These are phyloP conservation scores for Neocallimastix lanati DNA, from an alignment of 192 early-diverging fungal genomes.

Conservation along the genomic window DNA sequence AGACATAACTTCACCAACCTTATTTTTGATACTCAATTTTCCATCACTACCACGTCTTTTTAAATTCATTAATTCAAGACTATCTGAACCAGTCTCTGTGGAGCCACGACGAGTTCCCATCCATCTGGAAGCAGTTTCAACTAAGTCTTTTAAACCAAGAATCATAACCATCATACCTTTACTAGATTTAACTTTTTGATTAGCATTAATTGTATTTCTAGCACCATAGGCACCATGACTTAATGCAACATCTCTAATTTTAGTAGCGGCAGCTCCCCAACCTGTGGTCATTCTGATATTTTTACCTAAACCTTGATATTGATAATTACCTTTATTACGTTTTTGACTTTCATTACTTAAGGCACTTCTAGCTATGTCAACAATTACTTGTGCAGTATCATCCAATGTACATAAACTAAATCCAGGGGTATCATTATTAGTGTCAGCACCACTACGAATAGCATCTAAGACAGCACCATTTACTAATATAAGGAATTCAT, in stretches of 20 bases:
- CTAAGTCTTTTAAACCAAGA: constrained; percentile 64
- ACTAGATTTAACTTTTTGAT: constrained; percentile 9
- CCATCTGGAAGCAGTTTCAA: constrained; percentile 11
- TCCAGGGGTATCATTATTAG: background rate
- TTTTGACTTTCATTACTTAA: background rate
- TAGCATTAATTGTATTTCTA: background rate
- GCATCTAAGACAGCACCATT: constrained; percentile 12
- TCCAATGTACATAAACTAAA: constrained; percentile 7
- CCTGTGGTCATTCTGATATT: constrained; percentile 12
- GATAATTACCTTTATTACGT: background rate
- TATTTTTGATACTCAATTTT: constrained; percentile 5
- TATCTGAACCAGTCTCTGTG: background rate
- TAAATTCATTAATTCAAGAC: background rate
- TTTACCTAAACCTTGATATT: background rate
- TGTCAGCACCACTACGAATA: constrained; percentile 28
- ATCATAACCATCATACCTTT: constrained; percentile 69
- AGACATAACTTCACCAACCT: background rate
- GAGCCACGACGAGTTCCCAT: constrained; percentile 2
- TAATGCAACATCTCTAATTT: constrained; percentile 71
- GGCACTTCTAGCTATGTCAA: constrained; percentile 62
- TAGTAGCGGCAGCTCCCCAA: constrained; percentile 21
- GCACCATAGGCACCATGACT: constrained; percentile 45
- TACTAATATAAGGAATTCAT: constrained; percentile 17
- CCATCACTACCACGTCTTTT: constrained; percentile 8
- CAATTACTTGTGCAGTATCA: constrained; percentile 43